These are phyloP conservation scores for Daldinia childiae DNA, from an alignment of 495 filamentous ascomycete genomes.

Conservation along the genomic window DNA sequence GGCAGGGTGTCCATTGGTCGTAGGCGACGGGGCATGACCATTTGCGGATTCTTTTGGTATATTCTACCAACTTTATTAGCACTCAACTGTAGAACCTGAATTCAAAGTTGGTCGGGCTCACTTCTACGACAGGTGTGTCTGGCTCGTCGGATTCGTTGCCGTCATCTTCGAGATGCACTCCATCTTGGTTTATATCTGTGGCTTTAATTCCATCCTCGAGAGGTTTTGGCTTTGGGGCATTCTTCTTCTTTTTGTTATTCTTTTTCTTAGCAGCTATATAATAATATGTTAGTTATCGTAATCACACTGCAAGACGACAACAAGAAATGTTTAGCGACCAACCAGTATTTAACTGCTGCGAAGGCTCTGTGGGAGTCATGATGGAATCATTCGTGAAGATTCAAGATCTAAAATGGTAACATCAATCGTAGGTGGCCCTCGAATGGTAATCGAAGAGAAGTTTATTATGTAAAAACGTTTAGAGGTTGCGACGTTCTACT, in stretches of 20 bases:
- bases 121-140: constrained; percentile 14
- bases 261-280: constrained; percentile 67
- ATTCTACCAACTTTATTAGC: constrained; percentile 45
- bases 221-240: constrained; percentile 53
- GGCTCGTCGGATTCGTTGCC: constrained; percentile 48
- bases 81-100: background rate
- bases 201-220: constrained; percentile 51
- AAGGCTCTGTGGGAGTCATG: constrained; percentile 47
- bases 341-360: constrained; percentile 43
- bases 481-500: constrained; percentile 32
- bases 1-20: constrained; percentile 48
- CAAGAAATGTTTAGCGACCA: constrained; percentile 25
- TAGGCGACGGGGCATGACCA: constrained; percentile 36
- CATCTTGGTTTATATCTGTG: constrained; percentile 46
- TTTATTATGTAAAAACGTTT: constrained; percentile 1
- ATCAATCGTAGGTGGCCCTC: constrained; percentile 17
- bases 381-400: constrained; percentile 42
- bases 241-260: constrained; percentile 77
- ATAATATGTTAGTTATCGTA: constrained; percentile 31
- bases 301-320: constrained; percentile 3
- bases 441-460: constrained; percentile 16
- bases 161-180: constrained; percentile 46
- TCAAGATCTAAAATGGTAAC: constrained; percentile 3
- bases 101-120: constrained; percentile 21
- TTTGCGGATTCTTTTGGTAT: constrained; percentile 38